phyloP scores from a whole-genome alignment of 805 yeast species.

The Suhomyces canberraensis region DNA sequence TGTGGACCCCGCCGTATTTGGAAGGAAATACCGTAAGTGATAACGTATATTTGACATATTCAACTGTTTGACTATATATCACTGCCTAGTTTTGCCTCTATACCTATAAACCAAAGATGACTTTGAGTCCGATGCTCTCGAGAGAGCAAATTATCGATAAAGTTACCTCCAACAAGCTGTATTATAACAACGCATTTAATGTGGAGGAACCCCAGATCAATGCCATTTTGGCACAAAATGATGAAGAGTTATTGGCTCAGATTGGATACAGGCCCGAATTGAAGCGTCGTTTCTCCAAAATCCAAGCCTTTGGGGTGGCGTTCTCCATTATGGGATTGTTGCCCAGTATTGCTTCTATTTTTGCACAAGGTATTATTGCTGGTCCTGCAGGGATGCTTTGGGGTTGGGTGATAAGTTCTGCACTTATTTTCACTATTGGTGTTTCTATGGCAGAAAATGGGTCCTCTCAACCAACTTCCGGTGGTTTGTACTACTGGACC shows the following conservation, averaged over 20 bases:
- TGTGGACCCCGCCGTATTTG: too few relatives aligned
- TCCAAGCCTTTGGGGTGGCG: constrained; percentile 35
- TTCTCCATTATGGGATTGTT: constrained; percentile 34
- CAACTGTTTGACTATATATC: too few relatives aligned
- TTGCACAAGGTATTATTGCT: constrained; percentile 22
- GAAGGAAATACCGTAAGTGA: too few relatives aligned
- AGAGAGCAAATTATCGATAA: constrained; percentile 24
- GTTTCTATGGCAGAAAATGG: constrained; percentile 27
- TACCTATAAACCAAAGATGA: too few relatives aligned
- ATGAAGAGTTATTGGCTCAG: constrained; percentile 28
- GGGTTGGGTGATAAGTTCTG: constrained; percentile 30
- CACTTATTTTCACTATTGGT: constrained; percentile 27
- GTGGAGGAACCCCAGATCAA: constrained; percentile 25
- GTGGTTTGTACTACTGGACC: constrained; percentile 37
- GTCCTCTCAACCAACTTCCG: constrained; percentile 27
- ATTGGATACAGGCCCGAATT: constrained; percentile 34
- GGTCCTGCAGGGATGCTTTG: constrained; percentile 31
- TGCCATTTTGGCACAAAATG: constrained; percentile 18
- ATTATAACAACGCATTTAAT: constrained; percentile 27
- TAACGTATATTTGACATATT: too few relatives aligned
- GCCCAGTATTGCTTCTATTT: constrained; percentile 27
- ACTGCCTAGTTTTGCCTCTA: too few relatives aligned
- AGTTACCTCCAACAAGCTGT: constrained; percentile 21
- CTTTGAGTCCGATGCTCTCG: constrained; percentile 6
- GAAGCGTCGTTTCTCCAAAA: constrained; percentile 24